Evolutionary conservation across 2,329 filamentous ascomycete genomes (phyloP).

Genomic region (Sporothrix inflata): DNA sequence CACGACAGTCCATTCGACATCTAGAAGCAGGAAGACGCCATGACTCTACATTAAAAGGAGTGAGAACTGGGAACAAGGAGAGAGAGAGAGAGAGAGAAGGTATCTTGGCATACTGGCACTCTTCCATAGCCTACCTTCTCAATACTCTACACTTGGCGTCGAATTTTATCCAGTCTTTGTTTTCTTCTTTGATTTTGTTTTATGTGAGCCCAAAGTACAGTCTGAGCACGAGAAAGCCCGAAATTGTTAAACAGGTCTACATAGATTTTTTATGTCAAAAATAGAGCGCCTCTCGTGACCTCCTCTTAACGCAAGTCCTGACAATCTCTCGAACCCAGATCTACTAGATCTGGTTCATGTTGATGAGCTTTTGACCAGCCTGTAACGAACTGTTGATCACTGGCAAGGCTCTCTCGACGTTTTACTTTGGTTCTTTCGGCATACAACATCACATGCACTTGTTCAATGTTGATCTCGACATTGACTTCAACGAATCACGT

Average conservation of each 20-base stretch:
- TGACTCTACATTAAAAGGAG: neutral
- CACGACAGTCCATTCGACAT: slow-evolving; percentile 1
- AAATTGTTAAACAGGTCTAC: no score
- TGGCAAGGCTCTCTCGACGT: neutral
- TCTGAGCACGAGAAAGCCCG: no score
- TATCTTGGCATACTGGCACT: neutral
- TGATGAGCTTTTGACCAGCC: neutral
- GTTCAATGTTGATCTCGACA: neutral
- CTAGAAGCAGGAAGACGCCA: slow-evolving; percentile 15
- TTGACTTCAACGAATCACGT: neutral
- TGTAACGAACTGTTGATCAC: neutral
- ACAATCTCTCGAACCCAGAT: neutral
- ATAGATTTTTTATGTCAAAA: no score
- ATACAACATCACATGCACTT: neutral
- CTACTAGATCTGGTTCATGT: neutral
- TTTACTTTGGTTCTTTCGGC: neutral
- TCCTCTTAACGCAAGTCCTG: neutral
- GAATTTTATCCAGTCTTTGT: no score
- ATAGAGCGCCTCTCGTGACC: no score
- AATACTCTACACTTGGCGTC: no score
- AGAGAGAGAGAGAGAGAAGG: neutral
- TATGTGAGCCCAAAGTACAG: no score
- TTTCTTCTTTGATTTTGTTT: no score
- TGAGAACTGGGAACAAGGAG: neutral
- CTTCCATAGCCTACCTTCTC: no score